These are phyloP conservation scores for Fusarium sp. DNA, from an alignment of 2,329 filamentous ascomycete species.

Conservation along the genomic window DNA sequence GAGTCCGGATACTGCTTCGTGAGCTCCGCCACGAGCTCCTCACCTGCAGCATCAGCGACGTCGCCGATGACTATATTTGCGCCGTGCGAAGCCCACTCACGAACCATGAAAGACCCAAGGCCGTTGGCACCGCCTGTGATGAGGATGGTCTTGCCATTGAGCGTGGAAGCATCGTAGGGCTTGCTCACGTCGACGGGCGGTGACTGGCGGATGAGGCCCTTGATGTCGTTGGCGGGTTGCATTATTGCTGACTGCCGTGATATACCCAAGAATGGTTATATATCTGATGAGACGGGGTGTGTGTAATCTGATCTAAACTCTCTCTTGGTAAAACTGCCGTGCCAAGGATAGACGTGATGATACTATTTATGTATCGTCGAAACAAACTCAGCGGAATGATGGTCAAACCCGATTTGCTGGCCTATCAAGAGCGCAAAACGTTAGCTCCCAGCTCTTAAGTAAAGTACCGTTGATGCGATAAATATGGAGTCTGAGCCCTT, in stretches of 20 bases:
- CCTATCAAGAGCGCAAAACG: slow-evolving; percentile 21
- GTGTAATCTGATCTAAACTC: background rate
- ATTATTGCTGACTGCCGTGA: background rate
- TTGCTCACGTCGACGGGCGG: slow-evolving; percentile 60
- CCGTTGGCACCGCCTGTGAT: slow-evolving; percentile 75
- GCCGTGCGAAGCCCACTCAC: slow-evolving; percentile 66
- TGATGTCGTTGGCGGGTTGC: slow-evolving; percentile 40
- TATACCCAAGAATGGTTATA: background rate
- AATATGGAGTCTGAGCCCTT: slow-evolving; percentile 26
- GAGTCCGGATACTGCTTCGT: slow-evolving; percentile 55
- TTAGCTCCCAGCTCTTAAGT: slow-evolving; percentile 7
- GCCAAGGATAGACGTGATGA: slow-evolving; percentile 1
- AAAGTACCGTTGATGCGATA: too few relatives aligned
- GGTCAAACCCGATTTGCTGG: slow-evolving; percentile 10
- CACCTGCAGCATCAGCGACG: slow-evolving; percentile 67
- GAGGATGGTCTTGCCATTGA: slow-evolving; percentile 69
- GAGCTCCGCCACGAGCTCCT: slow-evolving; percentile 67
- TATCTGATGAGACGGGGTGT: background rate
- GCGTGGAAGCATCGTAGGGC: slow-evolving; percentile 59
- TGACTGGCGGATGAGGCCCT: slow-evolving; percentile 52
- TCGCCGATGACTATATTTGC: slow-evolving; percentile 75
- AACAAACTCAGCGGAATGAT: background rate
- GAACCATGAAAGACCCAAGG: slow-evolving; percentile 68
- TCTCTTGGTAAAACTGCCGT: slow-evolving; percentile 1
- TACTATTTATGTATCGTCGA: background rate